phyloP scores from a whole-genome alignment of 2,329 filamentous ascomycete species.

The Juglanconis sp. region DNA sequence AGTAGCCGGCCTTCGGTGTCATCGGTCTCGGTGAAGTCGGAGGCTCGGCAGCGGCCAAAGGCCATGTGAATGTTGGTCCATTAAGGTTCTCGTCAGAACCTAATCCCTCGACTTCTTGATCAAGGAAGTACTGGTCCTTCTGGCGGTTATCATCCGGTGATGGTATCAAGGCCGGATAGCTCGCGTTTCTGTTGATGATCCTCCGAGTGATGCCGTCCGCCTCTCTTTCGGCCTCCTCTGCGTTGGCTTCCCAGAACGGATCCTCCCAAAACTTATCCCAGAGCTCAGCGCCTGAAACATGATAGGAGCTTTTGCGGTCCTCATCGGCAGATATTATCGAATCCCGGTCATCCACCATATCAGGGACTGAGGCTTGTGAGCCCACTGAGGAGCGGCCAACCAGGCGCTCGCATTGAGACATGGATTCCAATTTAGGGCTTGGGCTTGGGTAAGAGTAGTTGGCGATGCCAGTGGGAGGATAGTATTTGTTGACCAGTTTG shows the following conservation, averaged over 20 bases:
- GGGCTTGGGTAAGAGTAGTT: conserved; percentile 16
- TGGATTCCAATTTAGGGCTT: not conserved
- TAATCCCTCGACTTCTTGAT: too few relatives aligned
- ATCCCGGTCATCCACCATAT: conserved; percentile 17
- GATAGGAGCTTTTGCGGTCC: conserved; percentile 11
- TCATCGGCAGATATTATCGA: conserved; percentile 14
- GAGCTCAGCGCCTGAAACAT: conserved; percentile 12
- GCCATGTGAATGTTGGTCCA: conserved; percentile 26
- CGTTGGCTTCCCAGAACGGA: conserved; percentile 10
- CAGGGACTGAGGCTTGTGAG: conserved; percentile 15
- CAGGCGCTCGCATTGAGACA: not conserved
- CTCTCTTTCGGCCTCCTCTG: conserved; percentile 1
- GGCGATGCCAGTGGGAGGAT: conserved; percentile 9
- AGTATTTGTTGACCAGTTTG: conserved; percentile 18
- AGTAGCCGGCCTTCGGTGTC: conserved; percentile 15
- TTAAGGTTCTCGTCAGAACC: too few relatives aligned
- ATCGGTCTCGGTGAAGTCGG: conserved; percentile 26
- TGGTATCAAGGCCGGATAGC: conserved; percentile 11
- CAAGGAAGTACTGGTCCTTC: not conserved
- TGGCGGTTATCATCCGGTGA: conserved; percentile 3
- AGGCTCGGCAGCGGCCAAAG: conserved; percentile 26
- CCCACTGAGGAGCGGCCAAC: conserved; percentile 16
- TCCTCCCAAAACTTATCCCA: conserved; percentile 19
- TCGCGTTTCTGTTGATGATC: not conserved
- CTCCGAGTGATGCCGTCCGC: not conserved